Base-by-base conservation (phyloP, 768 basidiomycete species). In the Calvatia gigantea region DNA sequence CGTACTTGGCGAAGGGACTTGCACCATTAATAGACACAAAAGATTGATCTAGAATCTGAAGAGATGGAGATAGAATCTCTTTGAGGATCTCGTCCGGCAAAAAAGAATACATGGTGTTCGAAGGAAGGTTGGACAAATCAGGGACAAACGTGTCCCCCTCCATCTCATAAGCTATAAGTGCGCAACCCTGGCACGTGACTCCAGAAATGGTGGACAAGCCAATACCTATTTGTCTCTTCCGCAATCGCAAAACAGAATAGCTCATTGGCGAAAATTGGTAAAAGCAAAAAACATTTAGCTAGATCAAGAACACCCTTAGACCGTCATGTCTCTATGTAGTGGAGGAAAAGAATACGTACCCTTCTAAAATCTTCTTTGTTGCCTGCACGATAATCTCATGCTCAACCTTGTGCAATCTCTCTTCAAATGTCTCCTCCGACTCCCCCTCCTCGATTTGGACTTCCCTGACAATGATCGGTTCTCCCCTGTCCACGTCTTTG, bases 301-400 rank as follows among this genome's bases (percentile, higher is more conserved):
- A n/a, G n/a, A n/a, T n/a, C n/a, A n/a, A n/a, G n/a, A n/a, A n/a
- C n/a, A n/a, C n/a, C n/a, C n/a, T n/a, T n/a, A n/a, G n/a, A n/a
- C n/a, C n/a, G n/a, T n/a, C n/a, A n/a, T n/a, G n/a, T n/a, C n/a
- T n/a, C n/a, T n/a, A n/a, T n/a, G n/a, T n/a, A n/a, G n/a, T n/a
- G n/a, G n/a, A n/a, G n/a, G n/a, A n/a, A n/a, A n/a, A n/a, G n/a
- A n/a, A 17, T 11, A 25, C 54, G 19, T 45, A 43, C 54, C 82
- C 77, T 47, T 85, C 81, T 41, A 97, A 71, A 11, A 89, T 82
- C 58, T 79, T 83, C 59, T 75, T 80, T 2, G 94, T 85, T 0
- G 85, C 97, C 64, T 93, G 78, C 6, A 99, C 96, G 50, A 99
- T 94, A 54, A 94, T 83, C 60, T 87, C 83, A 78, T 96, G 96